Percentiles rank a stretch among this genome's conserved stretches.
Conservation (phyloP, 495 filamentous ascomycete species). For the Tuber indicum region DNA sequence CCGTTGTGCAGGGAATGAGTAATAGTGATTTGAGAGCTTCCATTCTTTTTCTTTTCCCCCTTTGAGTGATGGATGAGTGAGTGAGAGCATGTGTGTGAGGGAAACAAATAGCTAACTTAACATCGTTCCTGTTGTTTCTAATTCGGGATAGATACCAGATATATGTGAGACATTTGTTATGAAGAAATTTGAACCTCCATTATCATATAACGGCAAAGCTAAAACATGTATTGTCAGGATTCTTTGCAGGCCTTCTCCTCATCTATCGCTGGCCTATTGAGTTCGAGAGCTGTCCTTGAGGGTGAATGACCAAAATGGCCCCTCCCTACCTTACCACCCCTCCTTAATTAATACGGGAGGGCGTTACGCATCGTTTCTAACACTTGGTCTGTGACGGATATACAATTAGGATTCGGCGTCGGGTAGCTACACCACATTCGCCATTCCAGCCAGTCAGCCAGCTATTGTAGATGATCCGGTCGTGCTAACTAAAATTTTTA, state of each 20-base stretch:
- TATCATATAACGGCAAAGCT: neutral
- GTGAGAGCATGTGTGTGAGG: neutral
- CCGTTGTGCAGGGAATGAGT: neutral
- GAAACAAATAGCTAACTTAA: neutral
- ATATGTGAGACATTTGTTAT: slow-evolving; percentile 48
- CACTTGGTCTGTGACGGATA: slow-evolving; percentile 17
- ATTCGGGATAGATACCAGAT: slow-evolving; percentile 61
- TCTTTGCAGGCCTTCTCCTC: slow-evolving; percentile 93
- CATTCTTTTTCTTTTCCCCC: neutral
- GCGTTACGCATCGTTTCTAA: slow-evolving; percentile 21
- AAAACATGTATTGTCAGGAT: slow-evolving; percentile 53
- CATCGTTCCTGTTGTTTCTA: slow-evolving; percentile 1
- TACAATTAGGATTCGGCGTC: slow-evolving; percentile 66
- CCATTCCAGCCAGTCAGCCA: slow-evolving; percentile 8
- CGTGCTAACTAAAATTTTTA: slow-evolving; percentile 22
- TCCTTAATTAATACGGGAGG: neutral
- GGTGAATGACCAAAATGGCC: slow-evolving; percentile 47
- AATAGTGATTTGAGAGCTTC: neutral
- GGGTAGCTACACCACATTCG: slow-evolving; percentile 43
- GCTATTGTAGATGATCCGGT: slow-evolving; percentile 8
- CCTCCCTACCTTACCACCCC: neutral
- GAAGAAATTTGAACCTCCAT: neutral
- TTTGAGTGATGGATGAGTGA: neutral
- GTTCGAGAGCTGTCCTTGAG: slow-evolving; percentile 83
- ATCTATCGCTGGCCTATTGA: slow-evolving; percentile 81